Percentiles rank a stretch among this genome's conserved stretches.
Conservation (phyloP, 2,329 filamentous ascomycete species). For the Tolypocladium guangdongense region DNA sequence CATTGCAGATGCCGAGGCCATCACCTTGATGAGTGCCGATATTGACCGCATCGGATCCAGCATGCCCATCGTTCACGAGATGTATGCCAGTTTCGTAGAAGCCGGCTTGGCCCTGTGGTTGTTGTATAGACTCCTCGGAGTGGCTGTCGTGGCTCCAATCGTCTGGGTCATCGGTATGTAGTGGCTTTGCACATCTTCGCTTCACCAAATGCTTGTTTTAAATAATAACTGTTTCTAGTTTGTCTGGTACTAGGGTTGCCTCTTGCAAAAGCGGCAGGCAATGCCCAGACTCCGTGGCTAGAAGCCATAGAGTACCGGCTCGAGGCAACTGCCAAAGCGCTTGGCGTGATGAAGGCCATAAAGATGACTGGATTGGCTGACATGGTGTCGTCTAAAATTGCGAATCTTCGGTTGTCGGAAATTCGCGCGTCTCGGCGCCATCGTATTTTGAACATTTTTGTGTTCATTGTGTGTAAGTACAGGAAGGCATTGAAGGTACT, state of each 20-base stretch:
- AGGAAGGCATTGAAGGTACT: background rate
- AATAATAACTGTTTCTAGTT: background rate
- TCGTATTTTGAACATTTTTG: slow-evolving; percentile 9
- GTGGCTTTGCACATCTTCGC: background rate
- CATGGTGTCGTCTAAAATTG: slow-evolving; percentile 18
- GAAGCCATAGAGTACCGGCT: slow-evolving; percentile 16
- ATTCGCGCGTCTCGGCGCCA: slow-evolving; percentile 18
- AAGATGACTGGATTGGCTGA: slow-evolving; percentile 30
- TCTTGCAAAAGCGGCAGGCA: slow-evolving; percentile 9
- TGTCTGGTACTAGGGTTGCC: slow-evolving; percentile 9
- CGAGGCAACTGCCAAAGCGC: slow-evolving; percentile 10
- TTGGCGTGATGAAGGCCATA: slow-evolving; percentile 25
- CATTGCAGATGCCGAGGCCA: slow-evolving; percentile 11
- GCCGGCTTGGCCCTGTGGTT: slow-evolving; percentile 22
- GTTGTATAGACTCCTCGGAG: slow-evolving; percentile 14
- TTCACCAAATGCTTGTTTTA: background rate
- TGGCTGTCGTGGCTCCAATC: slow-evolving; percentile 11
- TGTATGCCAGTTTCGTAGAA: slow-evolving; percentile 24
- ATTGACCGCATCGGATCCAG: slow-evolving; percentile 22
- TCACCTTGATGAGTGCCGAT: slow-evolving; percentile 33
- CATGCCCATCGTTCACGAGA: slow-evolving; percentile 18
- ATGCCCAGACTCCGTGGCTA: slow-evolving; percentile 14
- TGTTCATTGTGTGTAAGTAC: slow-evolving; percentile 7
- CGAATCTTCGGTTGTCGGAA: slow-evolving; percentile 23
- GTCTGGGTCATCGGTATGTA: slow-evolving; percentile 10